phyloP scores from a whole-genome alignment of 2,329 filamentous ascomycete species.

The Fonsecaea nubica region DNA sequence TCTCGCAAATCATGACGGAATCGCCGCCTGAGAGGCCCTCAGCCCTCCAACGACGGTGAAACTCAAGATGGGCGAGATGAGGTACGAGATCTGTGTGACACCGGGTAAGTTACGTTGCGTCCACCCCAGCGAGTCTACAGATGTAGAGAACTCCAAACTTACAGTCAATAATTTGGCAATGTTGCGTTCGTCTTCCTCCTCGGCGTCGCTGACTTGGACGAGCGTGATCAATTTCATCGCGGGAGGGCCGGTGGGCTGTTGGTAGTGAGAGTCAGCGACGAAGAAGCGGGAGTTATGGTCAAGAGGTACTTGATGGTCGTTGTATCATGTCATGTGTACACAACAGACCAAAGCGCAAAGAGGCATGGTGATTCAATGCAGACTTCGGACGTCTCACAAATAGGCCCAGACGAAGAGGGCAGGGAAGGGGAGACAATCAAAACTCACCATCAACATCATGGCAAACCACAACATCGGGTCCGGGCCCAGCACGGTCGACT shows the following conservation, averaged over 20 bases:
- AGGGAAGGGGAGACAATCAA: no score
- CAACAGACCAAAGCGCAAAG: no score
- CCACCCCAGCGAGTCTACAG: no score
- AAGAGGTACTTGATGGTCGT: not conserved
- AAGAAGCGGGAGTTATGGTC: not conserved
- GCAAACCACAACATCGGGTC: slow-evolving; percentile 72
- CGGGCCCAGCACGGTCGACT: slow-evolving; percentile 57
- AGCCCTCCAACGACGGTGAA: slow-evolving; percentile 35
- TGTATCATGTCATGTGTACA: no score
- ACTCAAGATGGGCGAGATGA: slow-evolving; percentile 33
- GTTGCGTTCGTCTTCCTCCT: slow-evolving; percentile 58
- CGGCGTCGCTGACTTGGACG: slow-evolving; percentile 49
- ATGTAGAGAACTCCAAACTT: not conserved
- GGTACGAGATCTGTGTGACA: slow-evolving; percentile 31
- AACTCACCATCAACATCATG: slow-evolving; percentile 62
- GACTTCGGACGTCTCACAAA: not conserved
- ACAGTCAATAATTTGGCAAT: slow-evolving; percentile 58
- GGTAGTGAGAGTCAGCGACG: slow-evolving; percentile 42
- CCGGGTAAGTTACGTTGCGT: no score
- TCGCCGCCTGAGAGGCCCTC: slow-evolving; percentile 28
- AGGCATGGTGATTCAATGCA: no score
- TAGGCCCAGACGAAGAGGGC: not conserved
- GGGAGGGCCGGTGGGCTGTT: slow-evolving; percentile 59
- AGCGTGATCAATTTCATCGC: slow-evolving; percentile 63
- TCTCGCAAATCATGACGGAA: slow-evolving; percentile 3